Conservation (phyloP, 2,329 filamentous ascomycete genomes). For the Scleromitrula shiraiana region DNA sequence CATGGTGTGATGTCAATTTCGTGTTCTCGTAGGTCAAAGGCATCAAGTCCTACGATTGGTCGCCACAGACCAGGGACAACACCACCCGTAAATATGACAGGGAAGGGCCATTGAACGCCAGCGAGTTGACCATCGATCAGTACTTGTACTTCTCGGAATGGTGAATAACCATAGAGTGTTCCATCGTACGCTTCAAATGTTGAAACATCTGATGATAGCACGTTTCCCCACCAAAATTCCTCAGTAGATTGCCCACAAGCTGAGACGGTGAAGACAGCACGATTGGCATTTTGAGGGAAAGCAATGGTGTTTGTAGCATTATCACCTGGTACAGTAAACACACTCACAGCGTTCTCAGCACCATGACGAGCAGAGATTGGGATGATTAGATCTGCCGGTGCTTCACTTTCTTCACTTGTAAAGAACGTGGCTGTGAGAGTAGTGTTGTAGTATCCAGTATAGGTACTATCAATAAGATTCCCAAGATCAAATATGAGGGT, state of each 20-base stretch:
- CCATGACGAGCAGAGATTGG: constrained; percentile 53
- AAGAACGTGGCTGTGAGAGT: constrained; percentile 70
- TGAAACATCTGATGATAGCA: constrained; percentile 51
- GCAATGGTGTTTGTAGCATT: constrained; percentile 49
- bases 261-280: constrained; percentile 67
- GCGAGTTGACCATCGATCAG: constrained; percentile 65
- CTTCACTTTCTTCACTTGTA: constrained; percentile 35
- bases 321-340: constrained; percentile 58
- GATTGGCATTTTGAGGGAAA: constrained; percentile 59
- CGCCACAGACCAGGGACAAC: constrained; percentile 70
- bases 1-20: constrained; percentile 79
- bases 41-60: constrained; percentile 69
- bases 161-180: constrained; percentile 56
- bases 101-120: constrained; percentile 74
- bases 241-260: constrained; percentile 69
- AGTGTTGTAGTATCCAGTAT: constrained; percentile 67
- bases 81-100: constrained; percentile 75
- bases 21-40: constrained; percentile 70
- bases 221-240: constrained; percentile 83
- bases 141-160: constrained; percentile 72
- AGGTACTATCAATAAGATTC: constrained; percentile 61
- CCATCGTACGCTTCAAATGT: constrained; percentile 52
- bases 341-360: constrained; percentile 46
- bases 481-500: constrained; percentile 74
- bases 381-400: constrained; percentile 56